Evolutionary conservation across 306 rosid genomes (phyloP).

Genomic region (Heteromeles arbutifolia): DNA sequence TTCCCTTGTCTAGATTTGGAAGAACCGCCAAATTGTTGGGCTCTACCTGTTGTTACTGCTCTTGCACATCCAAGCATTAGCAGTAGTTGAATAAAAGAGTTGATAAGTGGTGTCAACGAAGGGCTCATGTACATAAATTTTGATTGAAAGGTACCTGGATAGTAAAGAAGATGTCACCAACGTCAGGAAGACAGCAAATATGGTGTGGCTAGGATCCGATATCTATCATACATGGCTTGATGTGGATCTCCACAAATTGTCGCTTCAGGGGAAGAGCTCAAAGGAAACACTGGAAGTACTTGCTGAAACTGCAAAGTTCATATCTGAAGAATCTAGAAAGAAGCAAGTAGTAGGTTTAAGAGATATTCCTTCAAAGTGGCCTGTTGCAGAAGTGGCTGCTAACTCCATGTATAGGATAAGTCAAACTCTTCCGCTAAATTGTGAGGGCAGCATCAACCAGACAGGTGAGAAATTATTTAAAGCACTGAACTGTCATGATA

Average conservation of each 20-base stretch:
- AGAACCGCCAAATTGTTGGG: slow-evolving; percentile 63
- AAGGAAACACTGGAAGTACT: slow-evolving; percentile 46
- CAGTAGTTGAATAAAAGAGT: slow-evolving; percentile 21
- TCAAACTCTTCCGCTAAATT: slow-evolving; percentile 41
- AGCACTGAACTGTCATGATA: slow-evolving; percentile 36
- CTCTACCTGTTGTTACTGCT: slow-evolving; percentile 68
- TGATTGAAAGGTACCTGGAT: slow-evolving; percentile 46
- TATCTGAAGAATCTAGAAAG: slow-evolving; percentile 28
- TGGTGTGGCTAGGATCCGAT: slow-evolving; percentile 64
- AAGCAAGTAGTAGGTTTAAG: slow-evolving; percentile 23
- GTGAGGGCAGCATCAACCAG: slow-evolving; percentile 9
- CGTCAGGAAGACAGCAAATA: slow-evolving; percentile 48
- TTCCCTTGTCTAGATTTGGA: slow-evolving; percentile 41
- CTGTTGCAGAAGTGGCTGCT: slow-evolving; percentile 42
- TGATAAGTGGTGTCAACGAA: slow-evolving; percentile 43
- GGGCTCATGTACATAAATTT: slow-evolving; percentile 42
- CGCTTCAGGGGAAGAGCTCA: slow-evolving; percentile 34
- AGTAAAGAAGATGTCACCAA: slow-evolving; percentile 34
- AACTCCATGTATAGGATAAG: slow-evolving; percentile 78
- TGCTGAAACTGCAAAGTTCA: slow-evolving; percentile 45
- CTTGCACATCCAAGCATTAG: slow-evolving; percentile 52
- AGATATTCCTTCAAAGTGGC: slow-evolving; percentile 60
- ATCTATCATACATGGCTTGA: slow-evolving; percentile 64
- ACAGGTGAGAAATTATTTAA: slow-evolving; percentile 33
- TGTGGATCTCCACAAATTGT: slow-evolving; percentile 53